phyloP scores from a whole-genome alignment of 768 basidiomycete species.

The Pulveroboletus frians region DNA sequence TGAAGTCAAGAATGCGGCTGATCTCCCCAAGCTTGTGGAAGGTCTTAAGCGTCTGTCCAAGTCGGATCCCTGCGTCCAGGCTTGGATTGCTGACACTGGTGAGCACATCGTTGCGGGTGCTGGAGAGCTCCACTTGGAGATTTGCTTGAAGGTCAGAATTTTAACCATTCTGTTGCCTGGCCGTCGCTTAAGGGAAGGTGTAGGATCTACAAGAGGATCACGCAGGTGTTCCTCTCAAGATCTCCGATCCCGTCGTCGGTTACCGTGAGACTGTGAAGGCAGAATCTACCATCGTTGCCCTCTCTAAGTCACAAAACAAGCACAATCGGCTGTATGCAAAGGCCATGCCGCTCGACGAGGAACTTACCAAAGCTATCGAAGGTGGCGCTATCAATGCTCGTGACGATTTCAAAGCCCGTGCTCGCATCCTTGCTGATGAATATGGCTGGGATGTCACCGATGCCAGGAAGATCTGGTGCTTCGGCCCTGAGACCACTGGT shows the following conservation, averaged over 20 bases:
- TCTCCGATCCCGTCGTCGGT: constrained; percentile 95
- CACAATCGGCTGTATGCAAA: constrained; percentile 97
- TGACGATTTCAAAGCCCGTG: constrained; percentile 97
- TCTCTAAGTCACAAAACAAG: constrained; percentile 99
- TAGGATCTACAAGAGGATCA: constrained; percentile 99
- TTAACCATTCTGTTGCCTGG: background rate
- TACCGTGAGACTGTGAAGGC: constrained; percentile 97
- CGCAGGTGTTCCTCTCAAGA: constrained; percentile 97
- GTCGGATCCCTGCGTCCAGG: constrained; percentile 98
- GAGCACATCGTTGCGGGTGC: constrained; percentile 99
- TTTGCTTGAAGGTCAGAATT: constrained; percentile 84
- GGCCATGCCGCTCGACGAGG: constrained; percentile 91
- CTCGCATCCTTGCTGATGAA: constrained; percentile 93
- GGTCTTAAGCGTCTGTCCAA: constrained; percentile 99
- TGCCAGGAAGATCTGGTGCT: constrained; percentile 99
- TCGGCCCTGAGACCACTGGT: constrained; percentile 97
- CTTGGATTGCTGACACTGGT: constrained; percentile 86
- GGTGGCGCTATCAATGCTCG: constrained; percentile 76
- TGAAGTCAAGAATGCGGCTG: constrained; percentile 98
- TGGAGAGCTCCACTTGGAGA: constrained; percentile 98
- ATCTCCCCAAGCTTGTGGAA: constrained; percentile 99
- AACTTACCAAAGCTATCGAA: constrained; percentile 91
- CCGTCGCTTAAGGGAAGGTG: background rate
- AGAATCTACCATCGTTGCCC: constrained; percentile 91
- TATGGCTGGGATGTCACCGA: constrained; percentile 99